Base-by-base conservation (phyloP, 1,284 basidiomycete species). In the Cryptococcus sp. region DNA sequence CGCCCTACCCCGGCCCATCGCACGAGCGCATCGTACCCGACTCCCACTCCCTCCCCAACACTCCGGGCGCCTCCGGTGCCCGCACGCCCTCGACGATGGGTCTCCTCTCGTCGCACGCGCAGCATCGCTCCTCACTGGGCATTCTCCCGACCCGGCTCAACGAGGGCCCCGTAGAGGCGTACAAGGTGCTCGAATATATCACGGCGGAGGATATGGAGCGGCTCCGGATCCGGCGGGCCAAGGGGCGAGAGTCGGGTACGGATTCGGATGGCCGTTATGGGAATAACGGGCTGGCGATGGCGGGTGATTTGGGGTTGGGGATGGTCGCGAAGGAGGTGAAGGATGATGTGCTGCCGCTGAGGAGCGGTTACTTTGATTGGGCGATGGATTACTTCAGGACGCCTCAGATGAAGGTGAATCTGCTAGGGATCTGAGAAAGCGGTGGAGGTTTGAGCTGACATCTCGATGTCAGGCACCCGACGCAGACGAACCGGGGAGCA, bases 341-440 rank as follows among this genome's bases (percentile, higher is more conserved):
- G 61, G 78, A 78, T 57, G 79, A 82, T 65, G 78, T 80, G 2
- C 78, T 98, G 58, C 95, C 95, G 0, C 78, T 98, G 66, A 92
- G 91, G 78, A 93, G 90, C 69, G 83, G 85, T 2, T 94, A 92
- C 76, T 98, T 90, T 72, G 93, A 96, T 70, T 98, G 92, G 91
- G 93, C 91, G 59, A 86, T 87, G 68, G 94, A 98, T 72, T 98
- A 98, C 75, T 98, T 97, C 80, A 93, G 90, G 61, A 94, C 98
- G 76, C 93, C 95, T 4, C 95, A 96, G 77, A 96, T 97, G 93
- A 87, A 91, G 80, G 90, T 92, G 68, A 67, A 86, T 78, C 8
- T 16, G 4, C 16, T 33, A 33, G 4, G 9, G 28, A 9, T 9
- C 28, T 5, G 21, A 50, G 48, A 33, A 20, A 37, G 12, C 36